Conservation (phyloP, 257 asterid genomes). For the Rauvolfia tetraphylla region DNA sequence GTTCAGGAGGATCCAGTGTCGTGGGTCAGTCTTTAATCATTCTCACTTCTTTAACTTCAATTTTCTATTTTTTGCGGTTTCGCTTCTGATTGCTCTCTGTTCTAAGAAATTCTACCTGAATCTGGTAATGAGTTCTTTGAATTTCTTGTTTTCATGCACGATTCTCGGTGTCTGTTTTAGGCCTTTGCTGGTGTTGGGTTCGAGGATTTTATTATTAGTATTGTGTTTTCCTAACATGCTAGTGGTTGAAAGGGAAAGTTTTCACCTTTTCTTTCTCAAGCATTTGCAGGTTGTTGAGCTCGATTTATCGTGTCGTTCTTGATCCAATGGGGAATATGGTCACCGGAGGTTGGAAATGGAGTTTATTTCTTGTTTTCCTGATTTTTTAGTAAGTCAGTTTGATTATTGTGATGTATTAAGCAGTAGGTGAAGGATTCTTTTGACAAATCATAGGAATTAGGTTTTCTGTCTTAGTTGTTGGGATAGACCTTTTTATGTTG, state of each 20-base stretch:
- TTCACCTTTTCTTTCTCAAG: not conserved
- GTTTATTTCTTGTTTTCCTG: not conserved
- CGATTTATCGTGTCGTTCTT: not conserved
- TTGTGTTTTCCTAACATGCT: not conserved
- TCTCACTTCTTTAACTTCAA: not conserved
- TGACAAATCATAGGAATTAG: not conserved
- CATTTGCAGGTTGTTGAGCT: not conserved
- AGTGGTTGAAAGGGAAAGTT: not conserved
- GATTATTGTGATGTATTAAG: not conserved
- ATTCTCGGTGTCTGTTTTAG: not conserved
- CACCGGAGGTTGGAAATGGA: too few relatives aligned
- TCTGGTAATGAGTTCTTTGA: not conserved
- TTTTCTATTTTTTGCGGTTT: not conserved
- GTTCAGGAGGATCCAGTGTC: constrained; percentile 86
- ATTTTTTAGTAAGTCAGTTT: not conserved
- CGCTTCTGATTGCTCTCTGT: too few relatives aligned
- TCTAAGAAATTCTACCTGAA: not conserved
- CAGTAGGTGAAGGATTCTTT: not conserved
- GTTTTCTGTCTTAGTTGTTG: not conserved
- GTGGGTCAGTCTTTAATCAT: constrained; percentile 48
- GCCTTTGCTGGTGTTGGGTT: not conserved
- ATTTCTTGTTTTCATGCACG: not conserved
- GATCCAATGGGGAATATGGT: too few relatives aligned
- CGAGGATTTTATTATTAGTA: not conserved
- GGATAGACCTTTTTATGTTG: not conserved